Percentiles rank a stretch among this genome's conserved stretches.
phyloP scores from a whole-genome alignment of 441 rosid genomes.

The Euphorbia schlechtendalii region DNA sequence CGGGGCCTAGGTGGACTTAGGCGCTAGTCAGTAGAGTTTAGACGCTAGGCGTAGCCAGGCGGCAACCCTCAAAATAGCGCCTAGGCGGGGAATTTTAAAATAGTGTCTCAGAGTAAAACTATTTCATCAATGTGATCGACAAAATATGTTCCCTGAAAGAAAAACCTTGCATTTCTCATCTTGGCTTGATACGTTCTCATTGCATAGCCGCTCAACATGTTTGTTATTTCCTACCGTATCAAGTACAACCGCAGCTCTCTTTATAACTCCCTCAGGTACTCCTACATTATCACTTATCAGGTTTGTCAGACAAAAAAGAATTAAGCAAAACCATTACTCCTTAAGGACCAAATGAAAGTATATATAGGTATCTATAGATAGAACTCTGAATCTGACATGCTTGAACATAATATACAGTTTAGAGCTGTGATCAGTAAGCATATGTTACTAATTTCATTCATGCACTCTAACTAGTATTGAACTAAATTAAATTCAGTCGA shows the following conservation, averaged over 20 bases:
- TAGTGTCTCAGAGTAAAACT: background rate
- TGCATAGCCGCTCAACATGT: constrained; percentile 44
- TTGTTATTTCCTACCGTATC: constrained; percentile 46
- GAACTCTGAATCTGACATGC: background rate
- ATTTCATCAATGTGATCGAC: constrained; percentile 5
- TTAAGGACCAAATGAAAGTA: too few species aligned
- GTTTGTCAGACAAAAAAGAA: constrained; percentile 7
- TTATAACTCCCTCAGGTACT: too few species aligned
- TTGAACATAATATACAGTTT: background rate
- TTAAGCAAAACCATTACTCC: background rate
- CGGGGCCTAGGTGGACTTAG: too few species aligned
- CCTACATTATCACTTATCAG: constrained; percentile 34
- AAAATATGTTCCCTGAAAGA: constrained; percentile 11
- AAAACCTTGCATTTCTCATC: too few species aligned
- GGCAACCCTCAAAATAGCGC: too few species aligned
- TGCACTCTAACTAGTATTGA: background rate
- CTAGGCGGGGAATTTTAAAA: too few species aligned
- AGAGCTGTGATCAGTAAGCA: too few species aligned
- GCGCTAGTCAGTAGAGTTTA: too few species aligned
- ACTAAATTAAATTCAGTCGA: background rate
- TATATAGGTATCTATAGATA: background rate
- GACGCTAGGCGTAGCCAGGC: too few species aligned
- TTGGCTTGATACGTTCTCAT: constrained; percentile 50
- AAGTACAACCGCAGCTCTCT: constrained; percentile 68
- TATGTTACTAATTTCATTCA: too few species aligned